Base-by-base conservation (phyloP, 2,329 filamentous ascomycete genomes). In the Paramyrothecium roridum region DNA sequence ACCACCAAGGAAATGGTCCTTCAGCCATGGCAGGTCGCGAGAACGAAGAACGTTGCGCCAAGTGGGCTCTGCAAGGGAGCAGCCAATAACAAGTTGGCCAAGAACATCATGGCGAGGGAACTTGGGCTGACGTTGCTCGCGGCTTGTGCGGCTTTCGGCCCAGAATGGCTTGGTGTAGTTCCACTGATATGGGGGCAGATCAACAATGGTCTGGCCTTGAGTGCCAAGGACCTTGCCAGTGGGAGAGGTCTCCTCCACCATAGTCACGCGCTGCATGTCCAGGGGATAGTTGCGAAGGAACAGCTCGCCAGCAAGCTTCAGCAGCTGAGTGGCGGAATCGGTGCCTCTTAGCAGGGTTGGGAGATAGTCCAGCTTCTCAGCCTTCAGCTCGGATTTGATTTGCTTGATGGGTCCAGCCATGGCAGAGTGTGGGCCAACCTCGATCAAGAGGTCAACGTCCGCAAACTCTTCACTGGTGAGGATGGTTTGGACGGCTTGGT, bases 1-100 rank as follows among this genome's bases (percentile, higher is more conserved):
- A 20, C 76, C 80, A 58, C 84, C 80, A 61, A 85, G 76, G 55
- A 70, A 70, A 67, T 86, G 83, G 60, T 84, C 78, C 46, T 79
- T 72, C 10, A 84, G 70, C 71, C 84, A 86, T 6, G 84, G 77
- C 1, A 79, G 64, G 56, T 80, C 77, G 22, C 75, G 72, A 6
- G 76, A 56, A 17, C 74, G 72, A 30, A 80, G 64, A 26, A 80
- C 73, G 58, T 80, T 79, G 53, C 76, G 67, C 78, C 78, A 80
- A 2, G 70, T 74, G 2, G 64, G 62, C 22, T 74, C 66, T 49
- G 66, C 54, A 21, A 59, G 56, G 30, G 57, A 59, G 19, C 61
- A 58, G 8, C 53, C 58, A 2, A 55, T 51, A 16, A 57, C 54
- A 49, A 40, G 59, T 6, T 71, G 70, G 8, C 78, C 78, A 6